Base-by-base conservation (phyloP, 805 yeast genomes). In the Tetrapisispora fleetii region DNA sequence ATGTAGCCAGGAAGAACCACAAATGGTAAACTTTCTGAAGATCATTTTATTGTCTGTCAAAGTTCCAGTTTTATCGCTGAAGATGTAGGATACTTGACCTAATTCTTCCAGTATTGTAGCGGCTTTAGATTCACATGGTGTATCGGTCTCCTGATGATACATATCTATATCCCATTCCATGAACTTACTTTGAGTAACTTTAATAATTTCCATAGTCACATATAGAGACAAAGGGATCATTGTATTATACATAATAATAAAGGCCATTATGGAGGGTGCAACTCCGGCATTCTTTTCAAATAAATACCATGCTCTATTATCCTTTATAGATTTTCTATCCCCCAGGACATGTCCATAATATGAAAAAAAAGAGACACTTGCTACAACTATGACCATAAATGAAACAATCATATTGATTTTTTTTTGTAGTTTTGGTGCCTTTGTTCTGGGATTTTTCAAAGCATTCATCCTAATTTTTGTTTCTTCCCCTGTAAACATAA, bases 31-130 rank as follows among this genome's bases (percentile, higher is more conserved):
- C 60, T 90, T 90, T 42, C 96, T 75, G 64, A 93, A 93, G 27
- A 91, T 69, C 99, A 93, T 93, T 57, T 82, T 69, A 62, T 93
- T 93, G 58, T 93, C 98, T 0, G 99, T 93, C 52, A 93, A 74
- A 0, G 99, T 93, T 10, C 99, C 99, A 0, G 99, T 93, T 65
- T 93, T 93, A 67, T 93, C 99, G 51, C 96, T 85, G 64, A 93
- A 93, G 3, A 93, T 77, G 61, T 91, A 90, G 44, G 95, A 83
- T 1, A 95, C 97, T 63, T 93, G 99, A 2, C 99, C 99, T 57
- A 93, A 71, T 67, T 93, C 99, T 63, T 93, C 99, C 54, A 93
- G 76, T 55, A 93, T 88, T 0, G 97, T 86, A 0, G 98, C 96
- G 0, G 98, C 90, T 62, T 91, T 81, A 0, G 96, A 95, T 57